Percentiles rank a stretch among this genome's conserved stretches.
Conservation (phyloP, 116 monocot species). For the Dioscorea cayenensis region DNA sequence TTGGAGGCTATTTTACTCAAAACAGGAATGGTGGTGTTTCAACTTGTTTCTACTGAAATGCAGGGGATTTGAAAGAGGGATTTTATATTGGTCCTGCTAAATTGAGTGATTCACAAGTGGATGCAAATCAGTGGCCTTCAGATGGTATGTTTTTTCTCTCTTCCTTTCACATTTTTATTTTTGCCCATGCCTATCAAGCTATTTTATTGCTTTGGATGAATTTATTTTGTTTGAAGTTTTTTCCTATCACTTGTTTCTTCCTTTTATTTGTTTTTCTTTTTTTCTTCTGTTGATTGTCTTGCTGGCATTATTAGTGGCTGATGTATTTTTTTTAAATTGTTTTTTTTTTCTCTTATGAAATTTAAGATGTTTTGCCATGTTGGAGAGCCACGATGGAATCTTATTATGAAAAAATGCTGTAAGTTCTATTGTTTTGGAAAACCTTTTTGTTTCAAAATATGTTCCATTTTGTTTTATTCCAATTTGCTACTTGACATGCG, state of each 20-base stretch:
- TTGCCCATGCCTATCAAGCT: neutral
- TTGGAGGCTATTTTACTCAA: neutral
- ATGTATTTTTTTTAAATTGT: neutral
- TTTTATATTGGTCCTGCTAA: constrained; percentile 64
- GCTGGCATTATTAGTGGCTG: neutral
- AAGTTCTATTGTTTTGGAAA: constrained; percentile 28
- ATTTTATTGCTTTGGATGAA: too few relatives aligned
- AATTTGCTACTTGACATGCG: neutral
- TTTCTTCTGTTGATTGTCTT: neutral
- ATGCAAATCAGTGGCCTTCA: constrained; percentile 73
- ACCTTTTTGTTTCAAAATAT: neutral
- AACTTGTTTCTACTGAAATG: constrained; percentile 1
- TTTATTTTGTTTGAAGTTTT: too few relatives aligned
- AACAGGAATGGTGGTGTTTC: neutral
- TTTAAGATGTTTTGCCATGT: constrained; percentile 56
- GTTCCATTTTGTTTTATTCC: neutral
- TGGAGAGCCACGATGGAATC: constrained; percentile 68
- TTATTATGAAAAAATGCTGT: constrained; percentile 53
- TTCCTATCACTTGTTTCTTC: neutral
- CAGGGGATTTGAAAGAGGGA: constrained; percentile 82
- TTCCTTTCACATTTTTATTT: neutral
- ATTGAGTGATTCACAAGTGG: constrained; percentile 9
- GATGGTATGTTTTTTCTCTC: constrained; percentile 35
- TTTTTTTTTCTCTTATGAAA: constrained; percentile 7
- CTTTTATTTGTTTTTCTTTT: neutral